Base-by-base conservation (phyloP, 139 green algal species). In the Chlorella sp. region DNA sequence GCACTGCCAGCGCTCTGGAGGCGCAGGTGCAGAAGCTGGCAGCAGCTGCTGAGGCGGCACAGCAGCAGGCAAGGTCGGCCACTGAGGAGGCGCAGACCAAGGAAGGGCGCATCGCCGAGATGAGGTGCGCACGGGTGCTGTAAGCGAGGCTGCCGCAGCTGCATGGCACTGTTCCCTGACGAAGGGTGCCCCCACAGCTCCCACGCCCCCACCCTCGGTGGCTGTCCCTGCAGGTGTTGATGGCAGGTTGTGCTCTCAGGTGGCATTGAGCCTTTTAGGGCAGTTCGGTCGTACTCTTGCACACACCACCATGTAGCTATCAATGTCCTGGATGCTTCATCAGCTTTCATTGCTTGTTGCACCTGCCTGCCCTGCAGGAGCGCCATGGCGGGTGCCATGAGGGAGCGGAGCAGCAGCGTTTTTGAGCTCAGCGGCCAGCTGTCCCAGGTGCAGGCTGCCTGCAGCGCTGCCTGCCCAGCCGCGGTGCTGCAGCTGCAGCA, bases 311-410 rank as follows among this genome's bases (percentile, higher is more conserved):
- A 57, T 16, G 5, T 57, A 57, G 7, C 7, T 9, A 57, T 57
- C 9, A 16, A 57, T 9, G 48, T 57, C 48, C 48, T 5, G 48
- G 48, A 5, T 57, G 48, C 48, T 57, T 71, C 11, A 9, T 71
- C 64, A 26, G 16, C 64, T 26, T 71, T 14, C 19, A 9, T 36
- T 34, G 34, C 1, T 34, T 1, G 30, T 7, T 32, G 68, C 68
- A 14, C 24, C 34, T 64, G 39, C 39, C 60, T 80, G 73, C 3
- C 48, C 34, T 79, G 77, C 86, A 90, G 86, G 36, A 81, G 16
- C 21, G 87, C 87, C 22, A 90, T 90, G 87, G 78, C 87, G 0
- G 60, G 60, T 12, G 87, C 87, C 21, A 69, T 90, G 77, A 60
- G 60, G 30, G 64, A 90, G 53, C 77, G 78, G 22, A 79, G 48